Evolutionary conservation across 2,329 filamentous ascomycete genomes (phyloP), one percentile per base, ranked within the genome.

Genomic region (Colletotrichum lindemuthianum): DNA sequence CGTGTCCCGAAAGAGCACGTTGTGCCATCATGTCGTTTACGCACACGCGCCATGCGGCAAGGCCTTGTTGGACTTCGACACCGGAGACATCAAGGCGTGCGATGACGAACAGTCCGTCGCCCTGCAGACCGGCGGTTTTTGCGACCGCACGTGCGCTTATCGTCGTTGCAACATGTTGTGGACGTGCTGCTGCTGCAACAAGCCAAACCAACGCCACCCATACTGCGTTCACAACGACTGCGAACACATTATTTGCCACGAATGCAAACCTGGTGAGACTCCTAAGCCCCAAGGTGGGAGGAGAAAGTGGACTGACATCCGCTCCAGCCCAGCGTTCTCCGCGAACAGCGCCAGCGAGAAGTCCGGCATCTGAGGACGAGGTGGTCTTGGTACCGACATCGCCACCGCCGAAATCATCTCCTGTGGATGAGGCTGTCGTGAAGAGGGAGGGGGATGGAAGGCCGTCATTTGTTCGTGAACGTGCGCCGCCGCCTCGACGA

Each of bases 201-300:
- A 12, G 3, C 51, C 59, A 6, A 65, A 61, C 10, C 36, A 52
- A 41, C 8, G 13, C 6, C 15, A 12, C 12, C 8, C 40, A 6
- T 32, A 32, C 4, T 65, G 63, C 33, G 36, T 33, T n/a, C 16
- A 33, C 10, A 15, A 16, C 3, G 2, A 15, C 3, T 65, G 63
- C 16, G 40, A 12, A 2, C 63, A 65, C 41, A 3, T 1, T 0
- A 8, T 63, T 16, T 63, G 63, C 51, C 1, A 2, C 12, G 9
- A 24, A 2, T 65, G 63, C 16, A 8, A 32, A 8, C 52, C 47
- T 12, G 16, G 63, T 65, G 37, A 57, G 58, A 41, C 32, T 36
- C n/a, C 16, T 24, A 24, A 2, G 3, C 32, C 12, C 6, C 6
- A 6, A 33, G 8, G 3, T 13, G 24, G 10, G 11, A 34, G 8